Conservation (phyloP, 2,329 filamentous ascomycete species). For the Scedosporium dehoogii region DNA sequence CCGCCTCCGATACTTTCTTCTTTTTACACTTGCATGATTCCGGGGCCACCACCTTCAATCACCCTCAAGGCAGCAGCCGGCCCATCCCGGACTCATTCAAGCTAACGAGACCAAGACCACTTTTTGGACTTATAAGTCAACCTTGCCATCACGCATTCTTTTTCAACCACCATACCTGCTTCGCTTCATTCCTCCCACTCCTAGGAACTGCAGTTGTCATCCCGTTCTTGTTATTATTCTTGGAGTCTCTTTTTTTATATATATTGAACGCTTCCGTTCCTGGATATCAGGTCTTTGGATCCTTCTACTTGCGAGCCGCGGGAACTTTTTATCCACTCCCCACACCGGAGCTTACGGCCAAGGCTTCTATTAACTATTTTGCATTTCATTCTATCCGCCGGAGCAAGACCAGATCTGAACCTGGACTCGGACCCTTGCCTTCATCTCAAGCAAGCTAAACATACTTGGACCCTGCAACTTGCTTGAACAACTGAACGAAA, state of each 20-base stretch:
- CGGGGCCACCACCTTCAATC: not conserved
- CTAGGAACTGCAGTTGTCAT: not conserved
- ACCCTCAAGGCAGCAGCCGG: not conserved
- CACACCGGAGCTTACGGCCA: not conserved
- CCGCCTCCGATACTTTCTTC: not conserved
- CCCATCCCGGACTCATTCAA: not conserved
- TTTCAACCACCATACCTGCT: not conserved
- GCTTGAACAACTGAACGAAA: no score
- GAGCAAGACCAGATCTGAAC: no score
- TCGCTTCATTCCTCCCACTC: not conserved
- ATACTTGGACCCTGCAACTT: no score
- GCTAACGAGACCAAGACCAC: not conserved
- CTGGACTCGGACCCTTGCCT: no score
- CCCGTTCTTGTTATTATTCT: not conserved
- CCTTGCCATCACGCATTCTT: not conserved
- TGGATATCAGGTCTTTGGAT: not conserved
- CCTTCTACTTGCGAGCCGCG: not conserved
- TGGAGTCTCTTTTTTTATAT: not conserved
- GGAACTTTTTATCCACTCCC: not conserved
- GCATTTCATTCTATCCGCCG: no score
- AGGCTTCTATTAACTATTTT: no score
- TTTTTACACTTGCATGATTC: slow-evolving; percentile 1
- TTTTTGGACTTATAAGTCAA: not conserved
- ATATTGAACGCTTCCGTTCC: not conserved
- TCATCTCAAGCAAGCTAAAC: no score